Evolutionary conservation across 2,329 filamentous ascomycete genomes (phyloP).

Genomic region (Seiridium unicorne): DNA sequence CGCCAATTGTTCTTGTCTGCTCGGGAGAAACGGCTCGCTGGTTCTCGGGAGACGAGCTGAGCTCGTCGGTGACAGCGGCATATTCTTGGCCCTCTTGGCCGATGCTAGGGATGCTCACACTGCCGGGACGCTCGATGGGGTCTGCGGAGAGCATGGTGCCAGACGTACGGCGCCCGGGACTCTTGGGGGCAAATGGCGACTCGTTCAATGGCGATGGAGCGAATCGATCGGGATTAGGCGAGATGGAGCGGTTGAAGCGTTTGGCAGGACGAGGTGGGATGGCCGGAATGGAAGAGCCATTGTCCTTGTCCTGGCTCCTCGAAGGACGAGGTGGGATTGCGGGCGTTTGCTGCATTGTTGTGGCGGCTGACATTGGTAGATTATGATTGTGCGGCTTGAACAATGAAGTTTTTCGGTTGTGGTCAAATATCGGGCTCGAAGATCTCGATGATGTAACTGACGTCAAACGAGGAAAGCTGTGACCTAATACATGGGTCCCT

Average conservation of each 20-base stretch:
- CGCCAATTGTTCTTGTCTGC: slow-evolving; percentile 75
- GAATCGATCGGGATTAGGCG: slow-evolving; percentile 75
- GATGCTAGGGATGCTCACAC: slow-evolving; percentile 78
- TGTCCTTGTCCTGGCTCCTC: slow-evolving; percentile 46
- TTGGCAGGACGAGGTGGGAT: slow-evolving; percentile 74
- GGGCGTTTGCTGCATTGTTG: slow-evolving; percentile 49
- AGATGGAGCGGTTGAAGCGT: slow-evolving; percentile 72
- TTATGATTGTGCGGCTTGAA: neutral
- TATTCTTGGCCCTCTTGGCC: slow-evolving; percentile 92
- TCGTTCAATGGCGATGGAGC: slow-evolving; percentile 86
- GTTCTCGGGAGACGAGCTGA: slow-evolving; percentile 38
- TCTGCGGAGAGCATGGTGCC: neutral
- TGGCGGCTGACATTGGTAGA: slow-evolving; percentile 30
- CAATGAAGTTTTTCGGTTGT: neutral
- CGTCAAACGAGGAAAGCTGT: slow-evolving; percentile 5
- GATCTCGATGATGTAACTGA: slow-evolving; percentile 9
- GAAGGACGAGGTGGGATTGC: slow-evolving; percentile 56
- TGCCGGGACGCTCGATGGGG: slow-evolving; percentile 62
- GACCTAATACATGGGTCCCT: slow-evolving; percentile 3
- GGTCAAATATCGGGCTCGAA: slow-evolving; percentile 8
- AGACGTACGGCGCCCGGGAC: slow-evolving; percentile 35
- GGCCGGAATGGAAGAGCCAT: slow-evolving; percentile 51
- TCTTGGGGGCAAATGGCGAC: slow-evolving; percentile 50
- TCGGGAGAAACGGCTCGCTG: slow-evolving; percentile 51
- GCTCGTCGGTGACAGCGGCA: slow-evolving; percentile 55